These are phyloP conservation scores for Cystobasidiaceae sp. DNA, from an alignment of 1,284 basidiomycete species.

Conservation along the genomic window DNA sequence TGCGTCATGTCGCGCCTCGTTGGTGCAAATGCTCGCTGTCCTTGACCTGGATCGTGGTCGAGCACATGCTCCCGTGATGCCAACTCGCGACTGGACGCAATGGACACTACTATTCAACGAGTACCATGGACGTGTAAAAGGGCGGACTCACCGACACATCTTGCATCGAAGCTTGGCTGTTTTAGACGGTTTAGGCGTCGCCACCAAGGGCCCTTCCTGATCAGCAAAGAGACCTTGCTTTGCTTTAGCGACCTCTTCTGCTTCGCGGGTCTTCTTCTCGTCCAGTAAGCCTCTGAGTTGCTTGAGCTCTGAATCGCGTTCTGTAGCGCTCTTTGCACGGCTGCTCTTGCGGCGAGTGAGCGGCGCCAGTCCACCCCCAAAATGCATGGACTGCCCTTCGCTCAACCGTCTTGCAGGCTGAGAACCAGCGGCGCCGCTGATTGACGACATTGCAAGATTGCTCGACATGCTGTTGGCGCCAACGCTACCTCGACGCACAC, in stretches of 20 bases:
- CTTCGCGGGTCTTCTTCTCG: conserved; percentile 2
- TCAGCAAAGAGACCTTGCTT: conserved; percentile 32
- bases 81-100: conserved; percentile 68
- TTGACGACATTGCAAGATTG: conserved; percentile 22
- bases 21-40: conserved; percentile 44
- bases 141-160: conserved; percentile 69
- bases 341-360: conserved; percentile 21
- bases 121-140: too few relatives aligned
- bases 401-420: conserved; percentile 27
- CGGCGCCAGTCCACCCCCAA: conserved; percentile 1
- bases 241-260: conserved; percentile 30
- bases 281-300: conserved; percentile 9
- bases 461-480: conserved; percentile 7
- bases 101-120: neutral
- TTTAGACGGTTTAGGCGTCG: conserved; percentile 13
- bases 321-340: conserved; percentile 33
- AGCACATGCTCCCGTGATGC: conserved; percentile 86
- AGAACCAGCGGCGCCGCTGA: neutral
- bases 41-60: conserved; percentile 65
- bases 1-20: conserved; percentile 42
- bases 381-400: conserved; percentile 12
- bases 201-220: neutral
- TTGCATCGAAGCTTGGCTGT: conserved; percentile 68
- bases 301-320: conserved; percentile 33
- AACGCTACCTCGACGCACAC: conserved; percentile 23